Conservation (phyloP, 768 basidiomycete genomes). For the Gelatoporia subvermispora region DNA sequence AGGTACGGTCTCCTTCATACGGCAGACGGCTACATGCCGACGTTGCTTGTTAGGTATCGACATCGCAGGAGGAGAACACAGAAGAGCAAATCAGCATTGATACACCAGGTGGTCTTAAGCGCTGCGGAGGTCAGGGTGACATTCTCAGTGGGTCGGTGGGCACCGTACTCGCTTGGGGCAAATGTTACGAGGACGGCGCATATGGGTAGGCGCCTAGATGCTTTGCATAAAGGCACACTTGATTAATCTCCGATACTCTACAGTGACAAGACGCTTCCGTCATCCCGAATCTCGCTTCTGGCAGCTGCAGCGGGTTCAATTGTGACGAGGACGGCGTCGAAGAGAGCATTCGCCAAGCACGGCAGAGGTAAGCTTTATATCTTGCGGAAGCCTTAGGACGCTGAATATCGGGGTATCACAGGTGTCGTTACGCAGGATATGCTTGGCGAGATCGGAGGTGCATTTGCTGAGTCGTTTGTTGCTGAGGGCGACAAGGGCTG, state of each 20-base stretch:
- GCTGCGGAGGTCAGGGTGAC: constrained; percentile 97
- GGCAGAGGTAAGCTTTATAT: constrained; percentile 44
- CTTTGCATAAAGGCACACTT: constrained; percentile 2
- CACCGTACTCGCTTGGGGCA: constrained; percentile 91
- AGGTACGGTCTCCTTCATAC: too few relatives aligned
- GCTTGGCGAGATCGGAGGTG: constrained; percentile 23
- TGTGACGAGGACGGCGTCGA: constrained; percentile 82
- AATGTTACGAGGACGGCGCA: constrained; percentile 82
- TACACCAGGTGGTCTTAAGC: constrained; percentile 75
- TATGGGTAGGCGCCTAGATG: constrained; percentile 51
- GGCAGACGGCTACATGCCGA: neutral
- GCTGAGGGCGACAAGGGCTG: constrained; percentile 23
- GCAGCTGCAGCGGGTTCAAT: constrained; percentile 85
- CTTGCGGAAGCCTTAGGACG: neutral
- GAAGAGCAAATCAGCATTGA: constrained; percentile 63
- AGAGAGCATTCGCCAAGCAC: constrained; percentile 66
- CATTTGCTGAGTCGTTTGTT: constrained; percentile 24
- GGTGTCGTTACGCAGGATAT: constrained; percentile 26
- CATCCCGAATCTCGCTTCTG: constrained; percentile 71
- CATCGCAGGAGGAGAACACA: constrained; percentile 21
- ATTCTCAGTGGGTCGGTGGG: constrained; percentile 86
- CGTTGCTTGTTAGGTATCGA: constrained; percentile 1
- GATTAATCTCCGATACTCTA: neutral
- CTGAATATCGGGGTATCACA: constrained; percentile 4
- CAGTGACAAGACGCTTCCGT: constrained; percentile 51